phyloP scores from a whole-genome alignment of 768 basidiomycete genomes.

The Coprinellus aureogranulatus region DNA sequence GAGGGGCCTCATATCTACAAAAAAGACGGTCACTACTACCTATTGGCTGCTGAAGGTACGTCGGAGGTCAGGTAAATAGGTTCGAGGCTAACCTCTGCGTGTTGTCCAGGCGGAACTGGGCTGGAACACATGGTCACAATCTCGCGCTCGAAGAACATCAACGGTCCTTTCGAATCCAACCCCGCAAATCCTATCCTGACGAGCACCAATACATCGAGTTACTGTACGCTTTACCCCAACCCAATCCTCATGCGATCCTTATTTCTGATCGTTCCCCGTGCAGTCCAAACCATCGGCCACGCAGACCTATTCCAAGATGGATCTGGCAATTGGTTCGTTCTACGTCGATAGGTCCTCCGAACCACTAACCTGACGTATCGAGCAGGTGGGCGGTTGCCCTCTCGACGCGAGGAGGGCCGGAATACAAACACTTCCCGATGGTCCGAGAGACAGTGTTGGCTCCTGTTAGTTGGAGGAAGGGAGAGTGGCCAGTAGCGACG shows the following conservation, averaged over 20 bases:
- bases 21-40: conserved; percentile 31
- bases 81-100: background rate
- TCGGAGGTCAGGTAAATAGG: too few species aligned
- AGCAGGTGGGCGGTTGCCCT: conserved; percentile 25
- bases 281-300: conserved; percentile 38
- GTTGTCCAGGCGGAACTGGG: conserved; percentile 24
- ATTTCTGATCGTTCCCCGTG: background rate
- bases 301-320: conserved; percentile 34
- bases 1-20: conserved; percentile 26
- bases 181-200: conserved; percentile 28
- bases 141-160: conserved; percentile 26
- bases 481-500: conserved; percentile 24
- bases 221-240: conserved; percentile 11
- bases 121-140: conserved; percentile 21
- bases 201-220: conserved; percentile 22
- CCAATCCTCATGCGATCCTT: too few species aligned
- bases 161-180: conserved; percentile 18
- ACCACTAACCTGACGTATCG: too few species aligned
- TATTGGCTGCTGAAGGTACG: conserved; percentile 37
- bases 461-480: conserved; percentile 29
- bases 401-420: conserved; percentile 23
- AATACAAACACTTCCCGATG: conserved; percentile 26
- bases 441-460: conserved; percentile 36
- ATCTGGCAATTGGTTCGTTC: conserved; percentile 29
- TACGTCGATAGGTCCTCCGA: too few species aligned